Evolutionary conservation across 2,329 filamentous ascomycete genomes (phyloP).

Genomic region (Lecanoromycetidae sp.): DNA sequence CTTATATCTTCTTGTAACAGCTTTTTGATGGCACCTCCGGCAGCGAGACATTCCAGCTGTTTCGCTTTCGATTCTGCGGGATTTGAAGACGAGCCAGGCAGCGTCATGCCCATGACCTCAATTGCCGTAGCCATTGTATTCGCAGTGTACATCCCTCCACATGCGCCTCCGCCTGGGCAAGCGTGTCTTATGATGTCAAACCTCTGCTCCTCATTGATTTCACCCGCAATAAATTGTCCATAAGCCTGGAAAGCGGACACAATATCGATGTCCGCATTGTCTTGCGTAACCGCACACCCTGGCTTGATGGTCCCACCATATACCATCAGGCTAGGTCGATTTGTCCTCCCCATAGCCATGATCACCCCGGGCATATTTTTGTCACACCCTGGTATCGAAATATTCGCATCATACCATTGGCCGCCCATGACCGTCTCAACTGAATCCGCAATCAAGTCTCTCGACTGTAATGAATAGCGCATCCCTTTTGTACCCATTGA

Average conservation of each 20-base stretch:
- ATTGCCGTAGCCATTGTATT: conserved; percentile 68
- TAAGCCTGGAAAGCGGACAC: conserved; percentile 97
- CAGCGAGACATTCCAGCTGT: conserved; percentile 56
- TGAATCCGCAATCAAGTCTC: conserved; percentile 93
- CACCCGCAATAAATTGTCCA: conserved; percentile 81
- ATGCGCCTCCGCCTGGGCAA: conserved; percentile 72
- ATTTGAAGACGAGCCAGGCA: conserved; percentile 71
- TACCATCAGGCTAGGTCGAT: conserved; percentile 91
- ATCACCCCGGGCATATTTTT: conserved; percentile 97
- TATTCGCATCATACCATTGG: conserved; percentile 97
- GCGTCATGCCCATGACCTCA: conserved; percentile 61
- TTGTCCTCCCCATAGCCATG: conserved; percentile 89
- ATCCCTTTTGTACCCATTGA: conserved; percentile 98
- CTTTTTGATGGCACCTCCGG: conserved; percentile 62
- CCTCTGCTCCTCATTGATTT: conserved; percentile 81
- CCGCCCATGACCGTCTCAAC: conserved; percentile 99
- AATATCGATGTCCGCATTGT: conserved; percentile 72
- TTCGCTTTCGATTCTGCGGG: conserved; percentile 64
- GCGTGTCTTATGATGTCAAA: conserved; percentile 92
- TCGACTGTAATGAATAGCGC: conserved; percentile 86
- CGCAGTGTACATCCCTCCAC: conserved; percentile 74
- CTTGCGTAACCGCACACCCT: conserved; percentile 66
- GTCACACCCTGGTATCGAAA: conserved; percentile 94
- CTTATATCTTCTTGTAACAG: conserved; percentile 65
- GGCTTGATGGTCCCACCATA: conserved; percentile 92